Percentiles rank a stretch among this genome's conserved stretches.
These are phyloP conservation scores for Candida palmyrensis DNA, from an alignment of 805 yeast genomes.

Conservation along the genomic window DNA sequence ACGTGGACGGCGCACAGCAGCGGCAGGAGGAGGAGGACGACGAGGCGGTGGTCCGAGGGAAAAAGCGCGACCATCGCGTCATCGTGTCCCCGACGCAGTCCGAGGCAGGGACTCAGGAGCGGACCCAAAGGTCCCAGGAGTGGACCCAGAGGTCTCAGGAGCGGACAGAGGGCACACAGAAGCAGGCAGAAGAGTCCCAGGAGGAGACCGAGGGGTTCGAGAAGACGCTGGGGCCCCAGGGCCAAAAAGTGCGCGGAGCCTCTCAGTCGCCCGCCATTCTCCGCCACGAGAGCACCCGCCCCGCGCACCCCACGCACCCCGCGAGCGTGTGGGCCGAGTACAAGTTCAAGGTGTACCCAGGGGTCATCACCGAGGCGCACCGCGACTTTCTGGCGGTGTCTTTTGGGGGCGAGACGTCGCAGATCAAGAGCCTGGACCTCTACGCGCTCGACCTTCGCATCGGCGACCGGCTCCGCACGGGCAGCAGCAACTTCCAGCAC, in stretches of 20 bases:
- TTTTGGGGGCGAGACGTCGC: conserved; percentile 34
- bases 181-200: neutral
- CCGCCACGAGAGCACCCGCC: too few species aligned
- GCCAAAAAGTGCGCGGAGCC: too few species aligned
- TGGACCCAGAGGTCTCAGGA: neutral
- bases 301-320: too few species aligned
- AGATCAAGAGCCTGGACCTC: conserved; percentile 32
- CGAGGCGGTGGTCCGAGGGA: conserved; percentile 2
- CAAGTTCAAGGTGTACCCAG: conserved; percentile 48
- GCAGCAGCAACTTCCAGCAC: conserved; percentile 24
- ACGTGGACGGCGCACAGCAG: conserved; percentile 15
- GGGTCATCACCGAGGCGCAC: conserved; percentile 25
- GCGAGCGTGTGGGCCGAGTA: conserved; percentile 51
- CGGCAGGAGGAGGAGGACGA: conserved; percentile 5
- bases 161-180: neutral
- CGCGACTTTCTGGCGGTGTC: conserved; percentile 28
- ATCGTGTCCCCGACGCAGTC: too few species aligned
- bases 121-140: too few species aligned
- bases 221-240: too few species aligned
- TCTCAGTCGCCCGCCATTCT: too few species aligned
- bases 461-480: conserved; percentile 47
- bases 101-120: too few species aligned
- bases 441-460: conserved; percentile 48
- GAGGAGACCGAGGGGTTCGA: too few species aligned
- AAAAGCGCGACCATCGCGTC: too few species aligned